These are phyloP conservation scores for Parascedosporium putredinis DNA, from an alignment of 2,329 filamentous ascomycete genomes.

Conservation along the genomic window DNA sequence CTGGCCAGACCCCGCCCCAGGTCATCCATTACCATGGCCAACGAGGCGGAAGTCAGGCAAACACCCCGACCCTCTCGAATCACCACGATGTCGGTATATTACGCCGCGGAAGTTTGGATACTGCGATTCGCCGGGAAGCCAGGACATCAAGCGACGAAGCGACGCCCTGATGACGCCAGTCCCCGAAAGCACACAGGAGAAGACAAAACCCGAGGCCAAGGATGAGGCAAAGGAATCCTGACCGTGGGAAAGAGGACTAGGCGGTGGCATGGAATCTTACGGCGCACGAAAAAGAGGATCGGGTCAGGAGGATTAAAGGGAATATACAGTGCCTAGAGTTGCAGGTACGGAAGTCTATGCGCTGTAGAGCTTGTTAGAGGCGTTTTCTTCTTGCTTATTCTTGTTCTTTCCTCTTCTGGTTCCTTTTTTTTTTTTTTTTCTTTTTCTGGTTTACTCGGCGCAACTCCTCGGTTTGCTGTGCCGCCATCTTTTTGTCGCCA, in stretches of 20 bases:
- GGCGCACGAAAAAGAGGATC: neutral
- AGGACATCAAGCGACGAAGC: conserved; percentile 2
- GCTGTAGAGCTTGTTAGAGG: neutral
- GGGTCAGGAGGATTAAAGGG: too few relatives aligned
- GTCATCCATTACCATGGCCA: conserved; percentile 60
- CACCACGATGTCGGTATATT: conserved; percentile 37
- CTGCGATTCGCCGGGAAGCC: conserved; percentile 9
- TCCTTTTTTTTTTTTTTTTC: neutral
- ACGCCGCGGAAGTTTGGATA: conserved; percentile 39
- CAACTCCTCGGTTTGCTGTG: neutral
- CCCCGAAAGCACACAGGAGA: conserved; percentile 1
- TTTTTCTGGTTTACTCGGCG: too few relatives aligned
- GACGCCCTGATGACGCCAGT: conserved; percentile 6
- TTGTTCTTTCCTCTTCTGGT: neutral
- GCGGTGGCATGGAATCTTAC: neutral
- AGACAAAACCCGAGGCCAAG: neutral
- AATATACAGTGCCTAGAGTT: neutral
- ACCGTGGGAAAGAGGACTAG: neutral
- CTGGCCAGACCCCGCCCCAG: conserved; percentile 53
- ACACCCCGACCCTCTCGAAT: conserved; percentile 48
- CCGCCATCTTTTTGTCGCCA: neutral
- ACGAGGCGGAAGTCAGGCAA: conserved; percentile 55
- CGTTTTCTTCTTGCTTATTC: too few relatives aligned
- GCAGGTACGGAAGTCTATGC: neutral
- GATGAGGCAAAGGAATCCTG: neutral